phyloP scores from a whole-genome alignment of 345 rosid species.

The Noccaea bulbosa region DNA sequence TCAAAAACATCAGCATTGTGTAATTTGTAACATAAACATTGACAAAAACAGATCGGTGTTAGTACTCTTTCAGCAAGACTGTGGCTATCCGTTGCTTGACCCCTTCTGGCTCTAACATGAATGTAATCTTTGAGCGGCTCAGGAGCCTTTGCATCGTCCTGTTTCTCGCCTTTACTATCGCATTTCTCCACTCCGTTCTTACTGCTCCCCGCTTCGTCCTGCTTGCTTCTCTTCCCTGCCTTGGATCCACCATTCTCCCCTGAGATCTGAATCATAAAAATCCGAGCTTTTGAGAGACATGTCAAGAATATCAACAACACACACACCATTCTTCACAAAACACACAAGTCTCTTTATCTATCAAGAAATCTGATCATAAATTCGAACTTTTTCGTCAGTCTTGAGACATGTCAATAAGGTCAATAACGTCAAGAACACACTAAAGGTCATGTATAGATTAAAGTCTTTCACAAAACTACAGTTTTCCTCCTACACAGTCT shows the following conservation, averaged over 20 bases:
- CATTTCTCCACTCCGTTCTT: constrained; percentile 39
- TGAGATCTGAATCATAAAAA: constrained; percentile 47
- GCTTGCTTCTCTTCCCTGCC: constrained; percentile 57
- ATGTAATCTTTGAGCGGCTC: constrained; percentile 86
- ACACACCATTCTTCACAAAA: neutral
- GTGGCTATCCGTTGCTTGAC: constrained; percentile 95
- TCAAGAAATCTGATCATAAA: too few species aligned
- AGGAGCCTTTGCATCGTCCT: constrained; percentile 55
- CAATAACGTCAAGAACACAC: too few species aligned
- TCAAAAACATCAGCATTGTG: constrained; percentile 12
- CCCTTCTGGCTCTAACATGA: constrained; percentile 94
- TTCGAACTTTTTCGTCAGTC: too few species aligned
- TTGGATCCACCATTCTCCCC: constrained; percentile 52
- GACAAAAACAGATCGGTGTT: neutral
- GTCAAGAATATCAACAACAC: constrained; percentile 10
- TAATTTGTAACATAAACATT: neutral
- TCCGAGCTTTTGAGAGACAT: neutral
- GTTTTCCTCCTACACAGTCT: neutral
- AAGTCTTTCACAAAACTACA: too few species aligned
- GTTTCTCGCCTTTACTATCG: constrained; percentile 31
- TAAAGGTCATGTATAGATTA: too few species aligned
- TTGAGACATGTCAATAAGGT: too few species aligned
- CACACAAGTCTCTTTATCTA: too few species aligned
- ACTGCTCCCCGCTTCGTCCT: constrained; percentile 45
- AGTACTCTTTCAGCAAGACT: constrained; percentile 91